Base-by-base conservation (phyloP, 371 early-diverging fungal species). In the Syncephalastrum monosporum region DNA sequence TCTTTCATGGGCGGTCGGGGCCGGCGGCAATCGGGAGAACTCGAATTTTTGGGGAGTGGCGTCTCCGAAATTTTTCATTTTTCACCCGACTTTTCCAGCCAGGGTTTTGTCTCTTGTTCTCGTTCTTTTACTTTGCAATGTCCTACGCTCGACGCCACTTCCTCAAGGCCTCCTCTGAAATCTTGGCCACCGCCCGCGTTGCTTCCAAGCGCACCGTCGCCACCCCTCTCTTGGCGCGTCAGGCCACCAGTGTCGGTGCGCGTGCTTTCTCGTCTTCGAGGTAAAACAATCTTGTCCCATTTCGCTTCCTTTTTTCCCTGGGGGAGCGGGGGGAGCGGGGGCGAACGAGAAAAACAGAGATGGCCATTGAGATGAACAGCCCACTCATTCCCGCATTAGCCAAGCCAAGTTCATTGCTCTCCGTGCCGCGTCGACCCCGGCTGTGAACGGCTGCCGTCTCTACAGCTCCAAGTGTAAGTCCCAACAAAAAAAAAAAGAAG, bases 381-480 rank as follows among this genome's bases (percentile, higher is more conserved):
- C 38, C 2, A 25, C 42, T 6, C 21, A 43, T 41, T 21, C 16
- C 4, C 14, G 17, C 12, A 49, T 3, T 67, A 78, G 79, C 61
- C 62, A 73, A 50, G 60, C 69, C 55, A 74, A 68, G 56, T 74
- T 76, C 44, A 60, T 65, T 61, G 80, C 80, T 60, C 72, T 79
- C 21, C 80, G 80, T 56, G 68, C 81, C 55, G 72, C 46, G 72
- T 53, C 53, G 60, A 71, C 58, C 47, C 68, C 46, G 50, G 38
- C 42, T 43, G 41, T 19, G 43, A 74, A 78, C 55, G 76, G 69
- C 53, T 54, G 58, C 46, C 65, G 75, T 58, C 67, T 72, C 68
- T 85, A 85, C 67, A 84, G 85, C 71, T 77, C 85, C 57, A 77
- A 82, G 68, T 76, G 85, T 85, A 81, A 67, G 82, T 55, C n/a